Evolutionary conservation across 129 eudicot genomes (phyloP).

Genomic region (Logfia minima): DNA sequence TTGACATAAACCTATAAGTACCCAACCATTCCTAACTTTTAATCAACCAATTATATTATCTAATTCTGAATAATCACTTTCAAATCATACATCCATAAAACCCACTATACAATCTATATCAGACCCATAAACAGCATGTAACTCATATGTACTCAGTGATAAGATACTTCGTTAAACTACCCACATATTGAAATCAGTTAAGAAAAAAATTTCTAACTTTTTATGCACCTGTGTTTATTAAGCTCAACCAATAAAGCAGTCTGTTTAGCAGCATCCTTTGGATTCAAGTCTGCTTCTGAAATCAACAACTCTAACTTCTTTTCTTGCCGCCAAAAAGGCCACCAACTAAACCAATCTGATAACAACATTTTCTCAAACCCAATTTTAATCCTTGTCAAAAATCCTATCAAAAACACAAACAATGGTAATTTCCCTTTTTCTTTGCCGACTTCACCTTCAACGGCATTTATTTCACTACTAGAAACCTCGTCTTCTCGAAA

Average conservation of each 20-base stretch:
- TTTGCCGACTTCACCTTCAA: background rate
- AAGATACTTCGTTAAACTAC: background rate
- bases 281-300: constrained; percentile 76
- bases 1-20: background rate
- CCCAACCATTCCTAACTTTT: background rate
- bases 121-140: background rate
- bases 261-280: constrained; percentile 69
- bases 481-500: constrained; percentile 12
- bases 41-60: background rate
- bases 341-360: constrained; percentile 70
- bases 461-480: background rate
- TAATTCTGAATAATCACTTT: background rate
- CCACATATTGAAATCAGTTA: constrained; percentile 5
- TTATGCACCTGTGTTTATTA: constrained; percentile 60
- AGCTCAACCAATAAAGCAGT: constrained; percentile 76
- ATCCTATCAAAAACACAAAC: constrained; percentile 57
- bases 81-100: background rate
- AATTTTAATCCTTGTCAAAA: constrained; percentile 38
- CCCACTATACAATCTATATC: background rate
- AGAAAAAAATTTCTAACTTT: background rate
- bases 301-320: constrained; percentile 62
- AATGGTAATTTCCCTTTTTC: constrained; percentile 43
- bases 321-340: constrained; percentile 79
- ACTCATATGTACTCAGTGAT: background rate
- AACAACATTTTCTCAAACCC: constrained; percentile 47